Percentiles rank a stretch among this genome's conserved stretches.
phyloP scores from a whole-genome alignment of 1,284 basidiomycete genomes.

The Leucoagaricus sp. region DNA sequence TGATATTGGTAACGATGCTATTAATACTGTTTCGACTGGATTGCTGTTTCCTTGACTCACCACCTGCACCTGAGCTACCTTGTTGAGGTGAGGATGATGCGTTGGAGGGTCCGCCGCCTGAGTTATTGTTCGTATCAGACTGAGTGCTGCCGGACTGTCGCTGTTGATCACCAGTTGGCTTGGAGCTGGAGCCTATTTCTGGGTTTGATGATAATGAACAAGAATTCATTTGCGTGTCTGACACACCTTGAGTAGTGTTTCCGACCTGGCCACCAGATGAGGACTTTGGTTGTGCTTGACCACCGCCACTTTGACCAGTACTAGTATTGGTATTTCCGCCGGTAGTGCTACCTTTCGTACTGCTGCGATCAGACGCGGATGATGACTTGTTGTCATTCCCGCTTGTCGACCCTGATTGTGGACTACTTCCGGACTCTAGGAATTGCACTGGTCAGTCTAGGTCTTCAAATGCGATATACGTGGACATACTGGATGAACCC shows the following conservation, averaged over 20 bases:
- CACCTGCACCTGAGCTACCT: no score
- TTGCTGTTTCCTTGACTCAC: no score
- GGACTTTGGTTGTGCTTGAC: background rate
- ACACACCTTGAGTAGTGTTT: no score
- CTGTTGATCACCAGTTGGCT: background rate
- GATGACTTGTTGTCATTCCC: background rate
- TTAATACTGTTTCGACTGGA: no score
- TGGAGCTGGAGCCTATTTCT: constrained; percentile 2
- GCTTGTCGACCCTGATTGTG: background rate
- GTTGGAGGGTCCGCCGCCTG: no score
- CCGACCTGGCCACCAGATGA: no score
- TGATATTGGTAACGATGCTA: no score
- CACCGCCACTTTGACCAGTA: background rate
- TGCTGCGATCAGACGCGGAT: background rate
- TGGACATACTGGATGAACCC: background rate
- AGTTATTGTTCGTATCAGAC: background rate
- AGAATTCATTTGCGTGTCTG: no score
- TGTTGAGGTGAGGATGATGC: no score
- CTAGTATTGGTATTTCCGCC: background rate
- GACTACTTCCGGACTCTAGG: background rate
- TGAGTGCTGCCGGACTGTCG: background rate
- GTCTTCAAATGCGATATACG: background rate
- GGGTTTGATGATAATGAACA: background rate
- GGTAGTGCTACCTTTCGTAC: background rate
- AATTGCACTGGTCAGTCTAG: background rate